These are phyloP conservation scores for Alopecurus myosuroides DNA, from an alignment of 176 grass and related monocot genomes.

Conservation along the genomic window DNA sequence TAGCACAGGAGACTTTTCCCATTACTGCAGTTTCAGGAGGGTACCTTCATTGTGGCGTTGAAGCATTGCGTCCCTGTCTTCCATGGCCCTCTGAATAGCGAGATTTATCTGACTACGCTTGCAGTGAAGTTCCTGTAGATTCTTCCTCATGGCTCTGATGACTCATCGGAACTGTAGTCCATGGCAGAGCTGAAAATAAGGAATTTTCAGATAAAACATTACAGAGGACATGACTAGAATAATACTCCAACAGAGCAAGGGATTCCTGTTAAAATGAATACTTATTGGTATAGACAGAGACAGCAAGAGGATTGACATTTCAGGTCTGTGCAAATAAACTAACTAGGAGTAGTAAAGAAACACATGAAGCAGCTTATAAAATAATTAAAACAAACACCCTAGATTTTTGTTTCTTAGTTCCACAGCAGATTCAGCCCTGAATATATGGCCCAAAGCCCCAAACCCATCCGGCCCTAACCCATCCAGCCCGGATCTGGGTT, in stretches of 20 bases:
- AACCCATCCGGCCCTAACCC: no score
- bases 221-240: neutral
- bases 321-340: no score
- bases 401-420: no score
- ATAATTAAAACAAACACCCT: no score
- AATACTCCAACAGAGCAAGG: neutral
- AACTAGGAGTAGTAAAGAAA: no score
- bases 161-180: constrained; percentile 44
- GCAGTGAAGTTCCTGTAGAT: constrained; percentile 32
- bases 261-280: no score
- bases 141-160: constrained; percentile 47
- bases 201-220: neutral
- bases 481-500: no score
- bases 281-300: no score
- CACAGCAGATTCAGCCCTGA: no score
- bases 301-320: no score
- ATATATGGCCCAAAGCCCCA: no score
- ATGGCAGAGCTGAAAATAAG: constrained; percentile 23
- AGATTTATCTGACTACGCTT: constrained; percentile 42
- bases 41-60: constrained; percentile 52
- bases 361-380: no score
- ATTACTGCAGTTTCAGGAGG: neutral
- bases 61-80: constrained; percentile 35
- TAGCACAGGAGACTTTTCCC: neutral
- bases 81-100: constrained; percentile 35